These are phyloP conservation scores for Dictyostelium brefeldianum DNA, from an alignment of 78 protist genomes.

Conservation along the genomic window DNA sequence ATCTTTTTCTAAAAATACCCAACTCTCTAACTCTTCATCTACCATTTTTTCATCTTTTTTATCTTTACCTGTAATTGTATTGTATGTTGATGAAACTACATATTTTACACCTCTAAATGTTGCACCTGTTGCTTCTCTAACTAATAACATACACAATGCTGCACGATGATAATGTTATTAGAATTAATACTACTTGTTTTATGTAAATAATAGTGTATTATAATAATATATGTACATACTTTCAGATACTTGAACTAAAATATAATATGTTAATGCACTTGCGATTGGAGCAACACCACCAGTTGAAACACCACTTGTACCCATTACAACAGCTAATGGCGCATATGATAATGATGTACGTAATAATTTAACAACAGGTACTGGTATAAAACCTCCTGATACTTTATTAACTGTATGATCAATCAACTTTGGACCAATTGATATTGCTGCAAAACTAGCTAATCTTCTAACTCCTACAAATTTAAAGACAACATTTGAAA, in stretches of 20 bases:
- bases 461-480: conserved; percentile 60
- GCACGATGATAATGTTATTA: not conserved
- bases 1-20: conserved; percentile 59
- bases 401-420: conserved; percentile 57
- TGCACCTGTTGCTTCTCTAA: conserved; percentile 52
- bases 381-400: conserved; percentile 53
- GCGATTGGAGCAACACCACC: conserved; percentile 45
- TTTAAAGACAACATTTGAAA: conserved; percentile 46
- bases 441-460: conserved; percentile 61
- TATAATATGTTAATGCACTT: conserved; percentile 56
- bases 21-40: conserved; percentile 22
- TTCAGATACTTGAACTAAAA: conserved; percentile 65
- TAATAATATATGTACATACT: conserved; percentile 11
- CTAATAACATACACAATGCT: conserved; percentile 77
- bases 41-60: not conserved
- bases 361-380: conserved; percentile 38
- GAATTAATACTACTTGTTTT: not conserved
- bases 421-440: conserved; percentile 62
- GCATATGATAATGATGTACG: conserved; percentile 75
- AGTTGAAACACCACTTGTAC: conserved; percentile 33
- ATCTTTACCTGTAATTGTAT: conserved; percentile 43
- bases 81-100: conserved; percentile 26
- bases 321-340: conserved; percentile 68
- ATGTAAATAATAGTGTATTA: not conserved
- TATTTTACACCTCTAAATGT: conserved; percentile 63